Base-by-base conservation (phyloP, 2,329 filamentous ascomycete genomes). In the Phialophora expanda region DNA sequence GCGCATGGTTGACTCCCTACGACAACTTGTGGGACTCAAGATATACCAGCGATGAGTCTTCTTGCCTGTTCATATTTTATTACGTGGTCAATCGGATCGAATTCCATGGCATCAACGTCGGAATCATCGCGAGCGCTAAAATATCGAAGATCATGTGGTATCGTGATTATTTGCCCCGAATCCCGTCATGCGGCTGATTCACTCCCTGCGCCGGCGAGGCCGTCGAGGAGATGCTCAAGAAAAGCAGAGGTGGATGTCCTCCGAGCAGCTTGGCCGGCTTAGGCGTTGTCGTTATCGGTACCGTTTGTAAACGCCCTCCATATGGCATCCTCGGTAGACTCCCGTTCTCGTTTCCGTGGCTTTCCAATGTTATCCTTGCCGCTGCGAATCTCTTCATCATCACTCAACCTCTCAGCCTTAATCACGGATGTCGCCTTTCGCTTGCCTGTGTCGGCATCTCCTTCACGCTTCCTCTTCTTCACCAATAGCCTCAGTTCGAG, bases 401-500 rank as follows among this genome's bases (percentile, higher is more conserved):
- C 61, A 48, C 65, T 69, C 9, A 64, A 24, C 5, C 59, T 69
- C 38, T 67, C 67, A 12, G 61, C 67, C 48, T 69, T 66, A 26
- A 66, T 53, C 51, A 66, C 30, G 1, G 28, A 60, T 12, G n/a
- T 60, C 9, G 20, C 62, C 30, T 70, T 72, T 17, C 63, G 67
- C 30, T 61, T 61, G 28, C 50, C 58, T 20, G 24, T 55, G 28
- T 53, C 48, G 14, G 58, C 11, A 6, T 41, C 30, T 41, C 62
- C 66, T n/a, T 68, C 63, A 17, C 61, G 41, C 30, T 64, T 68
- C 26, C 60, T 61, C 50, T 69, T 64, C 41, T 58, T 54, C 38
- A 65, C 56, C 59, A 72, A 41, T 30, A 69, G 56, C 46, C 70
- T 72, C 56, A 72, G 61, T 48, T 70, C 67, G 4, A 73, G 62